Evolutionary conservation across 345 rosid species (phyloP).

Genomic region (Eucalyptus grandis): DNA sequence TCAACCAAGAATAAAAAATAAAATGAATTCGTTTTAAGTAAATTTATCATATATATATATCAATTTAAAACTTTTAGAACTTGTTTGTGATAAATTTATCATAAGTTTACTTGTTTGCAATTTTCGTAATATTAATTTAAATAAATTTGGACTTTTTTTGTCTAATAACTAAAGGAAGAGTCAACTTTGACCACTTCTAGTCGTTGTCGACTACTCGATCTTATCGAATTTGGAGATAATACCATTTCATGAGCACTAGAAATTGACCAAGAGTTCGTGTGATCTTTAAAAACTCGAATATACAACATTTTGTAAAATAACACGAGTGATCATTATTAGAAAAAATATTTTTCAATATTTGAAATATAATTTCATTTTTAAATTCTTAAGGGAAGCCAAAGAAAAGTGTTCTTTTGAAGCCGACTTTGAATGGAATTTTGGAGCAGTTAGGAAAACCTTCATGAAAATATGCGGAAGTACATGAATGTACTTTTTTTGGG

Average conservation of each 20-base stretch:
- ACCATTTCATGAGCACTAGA: neutral
- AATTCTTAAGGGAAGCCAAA: neutral
- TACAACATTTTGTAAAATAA: no score
- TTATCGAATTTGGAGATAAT: neutral
- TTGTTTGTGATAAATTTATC: no score
- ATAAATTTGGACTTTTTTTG: neutral
- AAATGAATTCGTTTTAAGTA: no score
- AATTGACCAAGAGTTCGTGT: neutral
- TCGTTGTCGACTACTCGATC: rapidly evolving
- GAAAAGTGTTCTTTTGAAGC: neutral
- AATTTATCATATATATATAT: no score
- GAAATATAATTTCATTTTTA: neutral
- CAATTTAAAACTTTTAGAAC: no score
- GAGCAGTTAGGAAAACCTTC: neutral
- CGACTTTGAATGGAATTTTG: neutral
- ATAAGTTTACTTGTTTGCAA: rapidly evolving
- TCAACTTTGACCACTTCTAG: neutral
- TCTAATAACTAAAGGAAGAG: neutral
- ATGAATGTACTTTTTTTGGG: neutral
- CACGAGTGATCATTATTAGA: rapidly evolving
- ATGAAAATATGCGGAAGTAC: neutral
- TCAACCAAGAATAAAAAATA: neutral
- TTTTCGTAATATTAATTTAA: rapidly evolving
- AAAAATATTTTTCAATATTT: rapidly evolving
- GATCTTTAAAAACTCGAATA: no score